phyloP scores from a whole-genome alignment of 257 asterid species.

The Jacaranda copaia region DNA sequence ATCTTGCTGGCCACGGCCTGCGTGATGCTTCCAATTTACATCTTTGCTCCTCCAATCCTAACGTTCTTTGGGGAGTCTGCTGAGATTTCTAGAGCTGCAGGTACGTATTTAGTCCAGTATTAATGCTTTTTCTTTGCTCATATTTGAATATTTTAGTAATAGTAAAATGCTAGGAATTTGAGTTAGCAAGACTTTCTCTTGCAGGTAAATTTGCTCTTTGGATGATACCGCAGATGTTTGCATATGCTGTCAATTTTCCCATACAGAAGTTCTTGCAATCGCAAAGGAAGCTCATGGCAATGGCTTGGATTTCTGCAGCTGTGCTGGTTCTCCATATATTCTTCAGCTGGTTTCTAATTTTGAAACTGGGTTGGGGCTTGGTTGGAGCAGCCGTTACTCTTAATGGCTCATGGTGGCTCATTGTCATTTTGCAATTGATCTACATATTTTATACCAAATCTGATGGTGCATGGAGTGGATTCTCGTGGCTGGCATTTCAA shows the following conservation, averaged over 20 bases:
- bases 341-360: conserved; percentile 74
- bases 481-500: conserved; percentile 76
- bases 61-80: conserved; percentile 62
- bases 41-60: conserved; percentile 77
- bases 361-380: conserved; percentile 69
- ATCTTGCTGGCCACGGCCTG: conserved; percentile 59
- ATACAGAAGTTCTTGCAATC: conserved; percentile 86
- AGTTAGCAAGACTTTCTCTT: neutral
- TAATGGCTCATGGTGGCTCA: conserved; percentile 73
- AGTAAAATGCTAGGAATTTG: neutral
- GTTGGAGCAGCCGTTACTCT: conserved; percentile 77
- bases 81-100: conserved; percentile 74
- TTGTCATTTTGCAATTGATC: conserved; percentile 57
- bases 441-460: conserved; percentile 67
- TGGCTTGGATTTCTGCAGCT: conserved; percentile 67
- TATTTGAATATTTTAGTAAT: neutral
- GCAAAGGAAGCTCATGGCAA: conserved; percentile 73
- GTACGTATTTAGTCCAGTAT: conserved; percentile 35
- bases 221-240: conserved; percentile 85
- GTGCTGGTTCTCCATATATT: conserved; percentile 59
- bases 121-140: neutral
- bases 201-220: conserved; percentile 74
- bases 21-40: conserved; percentile 63
- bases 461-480: conserved; percentile 86
- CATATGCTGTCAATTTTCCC: conserved; percentile 80